Conservation (phyloP, 495 filamentous ascomycete species). For the Chaetomium cochliodes region DNA sequence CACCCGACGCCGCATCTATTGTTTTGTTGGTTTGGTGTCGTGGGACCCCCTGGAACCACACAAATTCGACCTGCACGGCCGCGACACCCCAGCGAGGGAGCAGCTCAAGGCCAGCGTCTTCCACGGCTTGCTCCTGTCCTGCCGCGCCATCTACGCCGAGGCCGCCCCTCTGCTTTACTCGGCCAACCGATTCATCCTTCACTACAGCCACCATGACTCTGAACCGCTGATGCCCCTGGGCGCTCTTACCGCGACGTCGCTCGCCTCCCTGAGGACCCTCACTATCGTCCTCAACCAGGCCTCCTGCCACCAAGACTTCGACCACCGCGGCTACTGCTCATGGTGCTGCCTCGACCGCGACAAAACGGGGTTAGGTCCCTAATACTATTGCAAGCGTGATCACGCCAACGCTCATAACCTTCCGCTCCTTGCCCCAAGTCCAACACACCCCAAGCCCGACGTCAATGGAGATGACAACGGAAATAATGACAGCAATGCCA, state of each 20-base stretch:
- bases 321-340: not conserved
- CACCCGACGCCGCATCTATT: conserved; percentile 5
- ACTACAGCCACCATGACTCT: not conserved
- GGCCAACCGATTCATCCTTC: conserved; percentile 3
- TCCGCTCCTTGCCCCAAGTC: not conserved
- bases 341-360: not conserved
- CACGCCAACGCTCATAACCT: not conserved
- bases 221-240: not conserved
- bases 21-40: not conserved
- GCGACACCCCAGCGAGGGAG: not conserved
- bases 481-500: not conserved
- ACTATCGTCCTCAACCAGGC: conserved; percentile 7
- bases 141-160: conserved; percentile 3
- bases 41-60: not conserved
- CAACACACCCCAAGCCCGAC: not conserved
- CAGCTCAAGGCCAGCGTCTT: conserved; percentile 5
- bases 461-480: not conserved
- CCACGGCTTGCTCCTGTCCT: conserved; percentile 8
- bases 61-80: conserved; percentile 8
- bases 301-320: conserved; percentile 2
- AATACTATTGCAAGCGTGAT: not conserved
- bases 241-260: not conserved
- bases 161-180: conserved; percentile 9
- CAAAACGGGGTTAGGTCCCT: not conserved
- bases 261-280: not conserved